phyloP scores from a whole-genome alignment of 2,329 filamentous ascomycete species.

The Colletotrichum kahawae region DNA sequence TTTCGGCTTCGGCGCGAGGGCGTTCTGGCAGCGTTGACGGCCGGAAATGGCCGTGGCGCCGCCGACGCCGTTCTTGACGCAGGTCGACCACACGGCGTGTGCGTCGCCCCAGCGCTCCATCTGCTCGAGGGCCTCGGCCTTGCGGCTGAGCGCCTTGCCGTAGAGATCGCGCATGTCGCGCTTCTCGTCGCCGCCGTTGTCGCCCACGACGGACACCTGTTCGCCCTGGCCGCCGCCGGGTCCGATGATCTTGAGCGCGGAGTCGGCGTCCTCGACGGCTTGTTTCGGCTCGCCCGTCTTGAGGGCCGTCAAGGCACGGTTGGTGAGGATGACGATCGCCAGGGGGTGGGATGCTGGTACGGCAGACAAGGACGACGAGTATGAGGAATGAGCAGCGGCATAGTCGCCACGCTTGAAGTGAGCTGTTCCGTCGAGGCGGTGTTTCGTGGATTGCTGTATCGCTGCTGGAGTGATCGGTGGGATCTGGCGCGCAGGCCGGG shows the following conservation, averaged over 20 bases:
- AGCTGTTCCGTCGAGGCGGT: constrained; percentile 80
- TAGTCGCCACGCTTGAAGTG: constrained; percentile 97
- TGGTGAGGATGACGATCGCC: constrained; percentile 86
- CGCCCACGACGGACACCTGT: constrained; percentile 70
- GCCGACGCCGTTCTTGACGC: constrained; percentile 86
- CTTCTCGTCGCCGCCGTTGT: constrained; percentile 60
- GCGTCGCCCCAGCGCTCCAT: constrained; percentile 95
- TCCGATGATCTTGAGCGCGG: constrained; percentile 81
- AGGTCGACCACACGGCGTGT: constrained; percentile 77
- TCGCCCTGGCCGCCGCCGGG: constrained; percentile 80
- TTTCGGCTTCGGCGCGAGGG: constrained; percentile 72
- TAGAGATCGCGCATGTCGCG: constrained; percentile 94
- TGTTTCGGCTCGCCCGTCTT: constrained; percentile 93
- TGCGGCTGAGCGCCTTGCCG: constrained; percentile 90
- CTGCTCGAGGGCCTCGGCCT: constrained; percentile 93
- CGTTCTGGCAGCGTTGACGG: constrained; percentile 87
- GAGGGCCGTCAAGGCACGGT: constrained; percentile 86
- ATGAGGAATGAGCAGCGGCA: constrained; percentile 81
- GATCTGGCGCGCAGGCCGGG: constrained; percentile 60
- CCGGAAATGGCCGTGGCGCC: constrained; percentile 84
- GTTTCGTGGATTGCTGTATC: constrained; percentile 76
- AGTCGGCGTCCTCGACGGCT: constrained; percentile 84
- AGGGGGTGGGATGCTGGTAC: constrained; percentile 83
- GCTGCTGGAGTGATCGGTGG: constrained; percentile 73
- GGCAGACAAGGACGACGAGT: constrained; percentile 75